phyloP scores from a whole-genome alignment of 169 alveolate species.

The Perkinsus marinus region DNA sequence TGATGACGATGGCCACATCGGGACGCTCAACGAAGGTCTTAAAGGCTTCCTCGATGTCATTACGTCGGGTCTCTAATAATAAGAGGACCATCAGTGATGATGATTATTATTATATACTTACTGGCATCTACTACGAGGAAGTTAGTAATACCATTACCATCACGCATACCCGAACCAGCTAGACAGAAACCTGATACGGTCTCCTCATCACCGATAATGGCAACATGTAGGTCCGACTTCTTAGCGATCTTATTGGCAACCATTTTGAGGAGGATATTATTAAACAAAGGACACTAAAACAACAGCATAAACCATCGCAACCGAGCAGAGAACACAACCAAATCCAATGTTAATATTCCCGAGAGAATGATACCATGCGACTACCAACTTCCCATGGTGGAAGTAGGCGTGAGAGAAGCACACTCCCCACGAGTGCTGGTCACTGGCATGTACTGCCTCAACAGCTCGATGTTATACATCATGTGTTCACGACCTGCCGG shows the following conservation, averaged over 20 bases:
- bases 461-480: too few relatives aligned
- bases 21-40: slow-evolving; percentile 43
- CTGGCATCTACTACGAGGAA: slow-evolving; percentile 45
- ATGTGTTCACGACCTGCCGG: too few relatives aligned
- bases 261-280: neutral
- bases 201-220: slow-evolving; percentile 42
- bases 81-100: neutral
- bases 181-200: slow-evolving; percentile 68
- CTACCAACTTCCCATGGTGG: too few relatives aligned
- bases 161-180: slow-evolving; percentile 70
- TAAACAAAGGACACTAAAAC: too few relatives aligned
- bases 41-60: slow-evolving; percentile 54
- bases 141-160: slow-evolving; percentile 51
- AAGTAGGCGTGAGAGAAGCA: too few relatives aligned
- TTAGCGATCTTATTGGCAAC: neutral
- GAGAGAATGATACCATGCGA: too few relatives aligned
- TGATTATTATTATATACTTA: too few relatives aligned
- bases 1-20: slow-evolving; percentile 62
- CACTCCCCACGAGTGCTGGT: too few relatives aligned
- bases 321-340: too few relatives aligned
- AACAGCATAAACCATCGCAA: too few relatives aligned
- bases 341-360: too few relatives aligned
- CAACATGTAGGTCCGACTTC: slow-evolving; percentile 9
- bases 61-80: slow-evolving; percentile 11
- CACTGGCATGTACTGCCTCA: too few relatives aligned